Evolutionary conservation across 768 basidiomycete genomes (phyloP), one percentile per base, ranked within the genome.

Genomic region (Russula earlei): DNA sequence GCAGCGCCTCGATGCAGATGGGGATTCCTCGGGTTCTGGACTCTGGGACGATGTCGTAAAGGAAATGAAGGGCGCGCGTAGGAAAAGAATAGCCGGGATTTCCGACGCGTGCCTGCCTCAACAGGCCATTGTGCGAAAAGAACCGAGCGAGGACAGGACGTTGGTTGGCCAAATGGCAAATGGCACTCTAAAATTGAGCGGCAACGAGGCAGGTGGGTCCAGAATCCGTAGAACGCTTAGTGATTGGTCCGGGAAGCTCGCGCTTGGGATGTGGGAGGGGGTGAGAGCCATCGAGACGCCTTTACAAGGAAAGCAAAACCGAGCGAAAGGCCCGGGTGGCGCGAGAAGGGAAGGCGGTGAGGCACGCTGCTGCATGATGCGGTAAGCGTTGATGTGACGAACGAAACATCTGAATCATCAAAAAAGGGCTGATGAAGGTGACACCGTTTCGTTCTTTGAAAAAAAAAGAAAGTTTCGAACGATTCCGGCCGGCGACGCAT

Each of bases 221-320:
- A 14, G 33, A 31, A 49, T 58, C 57, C 54, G n/a, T n/a, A 52
- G 57, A 58, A 37, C 47, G 57, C 57, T 58, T 58, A 58, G 34
- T 29, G 52, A 58, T 58, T 24, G 5, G 20, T 58, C 57, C 57
- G 57, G 34, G 20, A n/a, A 58, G 27, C 14, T 22, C 57, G 57
- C 56, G 40, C 4, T 38, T 36, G 43, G n/a, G 40, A 31, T 31
- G 7, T 31, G 29, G 10, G 29, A 7, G 29, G 10, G 29, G 29
- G 10, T 10, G 29, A 31, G 29, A 31, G 10, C 29, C 7, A 10
- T 7, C 5, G 29, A 7, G 7, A 10, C 29, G 10, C 29, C 7
- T 31, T 31, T 5, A 31, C 10, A 10, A 31, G 10, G 5, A 33
- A 25, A 27, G 43, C 19, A 45, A 38, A 38, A n/a, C n/a, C 14